Conservation (phyloP, 2,329 filamentous ascomycete species). For the Coleophoma eucalyptorum region DNA sequence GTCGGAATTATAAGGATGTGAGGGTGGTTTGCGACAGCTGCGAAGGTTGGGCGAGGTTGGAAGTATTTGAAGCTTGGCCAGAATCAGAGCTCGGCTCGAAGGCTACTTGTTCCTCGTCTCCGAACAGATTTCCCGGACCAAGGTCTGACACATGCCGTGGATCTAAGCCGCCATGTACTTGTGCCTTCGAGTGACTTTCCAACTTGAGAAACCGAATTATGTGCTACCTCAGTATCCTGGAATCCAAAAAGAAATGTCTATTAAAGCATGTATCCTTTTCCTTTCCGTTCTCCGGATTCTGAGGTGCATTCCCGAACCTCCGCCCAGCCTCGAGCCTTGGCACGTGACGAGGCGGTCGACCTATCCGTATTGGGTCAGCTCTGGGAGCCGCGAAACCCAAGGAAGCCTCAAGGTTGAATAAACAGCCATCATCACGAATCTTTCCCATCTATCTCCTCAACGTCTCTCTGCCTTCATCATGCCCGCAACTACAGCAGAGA, state of each 20-base stretch:
- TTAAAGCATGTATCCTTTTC: no score
- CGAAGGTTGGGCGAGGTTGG: constrained; percentile 9
- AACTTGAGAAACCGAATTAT: background rate
- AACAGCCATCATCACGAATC: constrained; percentile 9
- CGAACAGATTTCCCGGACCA: background rate
- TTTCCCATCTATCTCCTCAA: constrained; percentile 8
- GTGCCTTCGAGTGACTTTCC: background rate
- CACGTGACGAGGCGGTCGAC: constrained; percentile 7
- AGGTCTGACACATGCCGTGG: background rate
- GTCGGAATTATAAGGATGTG: constrained; percentile 4
- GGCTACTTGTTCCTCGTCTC: background rate
- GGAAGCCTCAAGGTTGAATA: constrained; percentile 14
- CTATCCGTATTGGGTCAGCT: constrained; percentile 13
- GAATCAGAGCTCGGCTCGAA: background rate
- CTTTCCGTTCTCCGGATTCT: no score
- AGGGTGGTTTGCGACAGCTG: constrained; percentile 14
- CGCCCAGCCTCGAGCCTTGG: no score
- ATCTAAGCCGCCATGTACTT: background rate
- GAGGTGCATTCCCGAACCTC: no score
- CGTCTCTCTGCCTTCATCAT: constrained; percentile 48
- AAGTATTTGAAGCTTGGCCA: background rate
- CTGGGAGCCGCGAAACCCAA: constrained; percentile 16
- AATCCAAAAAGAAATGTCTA: no score
- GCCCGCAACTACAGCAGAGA: constrained; percentile 96
- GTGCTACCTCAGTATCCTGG: no score